Evolutionary conservation across 176 grass and related monocot genomes (phyloP).

Genomic region (Zizania latifolia): DNA sequence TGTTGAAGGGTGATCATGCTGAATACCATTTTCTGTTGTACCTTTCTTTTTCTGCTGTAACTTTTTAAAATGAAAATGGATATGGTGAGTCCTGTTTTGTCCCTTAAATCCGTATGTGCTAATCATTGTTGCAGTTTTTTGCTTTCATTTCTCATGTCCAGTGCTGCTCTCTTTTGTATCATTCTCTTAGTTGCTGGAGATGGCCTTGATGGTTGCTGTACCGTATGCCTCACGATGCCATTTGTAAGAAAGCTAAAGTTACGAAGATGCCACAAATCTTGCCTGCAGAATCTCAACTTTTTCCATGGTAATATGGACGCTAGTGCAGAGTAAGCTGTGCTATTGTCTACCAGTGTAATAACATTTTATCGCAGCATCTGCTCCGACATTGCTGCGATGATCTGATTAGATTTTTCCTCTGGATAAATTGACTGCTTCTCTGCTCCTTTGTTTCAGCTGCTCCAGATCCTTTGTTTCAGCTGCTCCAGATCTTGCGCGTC

Average conservation of each 20-base stretch:
- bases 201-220: background rate
- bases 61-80: background rate
- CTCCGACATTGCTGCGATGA: background rate
- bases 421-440: background rate
- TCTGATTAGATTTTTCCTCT: background rate
- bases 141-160: background rate
- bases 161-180: background rate
- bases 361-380: background rate
- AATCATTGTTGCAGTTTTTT: background rate
- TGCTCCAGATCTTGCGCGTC: conserved; percentile 15
- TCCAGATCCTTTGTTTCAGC: conserved; percentile 17
- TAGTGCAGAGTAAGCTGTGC: background rate
- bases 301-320: background rate
- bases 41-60: background rate
- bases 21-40: background rate
- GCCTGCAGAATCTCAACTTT: background rate
- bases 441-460: conserved; percentile 22
- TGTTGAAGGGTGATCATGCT: background rate
- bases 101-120: background rate
- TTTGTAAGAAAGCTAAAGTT: background rate
- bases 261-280: background rate
- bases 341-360: background rate
- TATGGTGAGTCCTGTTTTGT: background rate
- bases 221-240: background rate
- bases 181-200: background rate